phyloP scores from a whole-genome alignment of 352 stramenopile genomes.

The Phytophthora capsici region DNA sequence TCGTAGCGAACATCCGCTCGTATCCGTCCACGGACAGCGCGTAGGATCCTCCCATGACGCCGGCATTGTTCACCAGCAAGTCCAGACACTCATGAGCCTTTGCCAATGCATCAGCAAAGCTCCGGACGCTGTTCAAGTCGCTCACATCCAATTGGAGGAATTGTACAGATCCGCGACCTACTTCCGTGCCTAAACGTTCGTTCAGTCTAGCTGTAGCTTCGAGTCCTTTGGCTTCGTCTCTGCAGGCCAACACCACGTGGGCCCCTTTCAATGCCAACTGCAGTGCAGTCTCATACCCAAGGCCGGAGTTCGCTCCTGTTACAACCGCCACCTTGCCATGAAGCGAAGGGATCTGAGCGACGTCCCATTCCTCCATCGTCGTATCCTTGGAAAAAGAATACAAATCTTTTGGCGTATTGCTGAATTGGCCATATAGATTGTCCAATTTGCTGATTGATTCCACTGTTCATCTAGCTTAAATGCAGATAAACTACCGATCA shows the following conservation, averaged over 20 bases:
- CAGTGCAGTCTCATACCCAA: slow-evolving; percentile 46
- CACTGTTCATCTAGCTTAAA: too few species aligned
- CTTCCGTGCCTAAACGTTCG: slow-evolving; percentile 33
- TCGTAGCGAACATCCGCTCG: slow-evolving; percentile 37
- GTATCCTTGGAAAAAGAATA: too few species aligned
- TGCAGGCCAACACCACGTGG: slow-evolving; percentile 49
- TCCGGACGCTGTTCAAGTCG: slow-evolving; percentile 46
- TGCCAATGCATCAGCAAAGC: slow-evolving; percentile 51
- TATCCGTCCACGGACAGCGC: slow-evolving; percentile 28
- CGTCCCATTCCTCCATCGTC: too few species aligned
- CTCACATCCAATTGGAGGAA: slow-evolving; percentile 66
- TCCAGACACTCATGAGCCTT: slow-evolving; percentile 43
- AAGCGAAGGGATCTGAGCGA: slow-evolving; percentile 33
- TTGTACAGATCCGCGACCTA: slow-evolving; percentile 37
- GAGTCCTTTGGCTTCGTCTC: slow-evolving; percentile 25
- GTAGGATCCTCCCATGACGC: slow-evolving; percentile 40
- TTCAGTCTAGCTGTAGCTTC: slow-evolving; percentile 32
- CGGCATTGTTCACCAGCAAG: slow-evolving; percentile 38
- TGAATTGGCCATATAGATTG: too few species aligned
- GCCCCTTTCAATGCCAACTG: slow-evolving; percentile 40
- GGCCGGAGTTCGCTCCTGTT: slow-evolving; percentile 50
- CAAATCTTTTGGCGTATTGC: too few species aligned
- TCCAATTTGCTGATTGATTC: too few species aligned
- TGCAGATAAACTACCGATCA: not conserved
- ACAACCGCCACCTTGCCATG: slow-evolving; percentile 42